Percentiles rank a stretch among this genome's conserved stretches.
phyloP scores from a whole-genome alignment of 1,284 basidiomycete species.

The Fomitopsis palustris region DNA sequence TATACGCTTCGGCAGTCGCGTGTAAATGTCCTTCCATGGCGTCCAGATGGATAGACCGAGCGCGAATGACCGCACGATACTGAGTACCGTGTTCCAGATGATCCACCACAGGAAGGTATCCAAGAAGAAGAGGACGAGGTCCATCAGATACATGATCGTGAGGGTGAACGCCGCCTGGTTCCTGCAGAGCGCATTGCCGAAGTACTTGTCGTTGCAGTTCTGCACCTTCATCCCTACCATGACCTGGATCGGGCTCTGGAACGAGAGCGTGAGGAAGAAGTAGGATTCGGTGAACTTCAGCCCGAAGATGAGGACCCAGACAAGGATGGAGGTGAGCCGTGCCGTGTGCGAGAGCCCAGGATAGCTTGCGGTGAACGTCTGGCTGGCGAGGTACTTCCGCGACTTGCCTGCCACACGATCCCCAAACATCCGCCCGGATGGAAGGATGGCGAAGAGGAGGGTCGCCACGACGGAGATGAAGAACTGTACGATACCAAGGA shows the following conservation, averaged over 20 bases:
- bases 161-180: constrained; percentile 92
- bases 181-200: constrained; percentile 76
- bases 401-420: constrained; percentile 92
- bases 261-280: constrained; percentile 93
- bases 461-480: constrained; percentile 83
- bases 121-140: constrained; percentile 91
- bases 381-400: constrained; percentile 91
- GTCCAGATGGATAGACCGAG: constrained; percentile 96
- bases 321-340: constrained; percentile 69
- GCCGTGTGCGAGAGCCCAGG: constrained; percentile 59
- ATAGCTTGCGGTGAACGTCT: constrained; percentile 95
- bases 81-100: constrained; percentile 96
- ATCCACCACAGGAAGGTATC: constrained; percentile 98
- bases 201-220: constrained; percentile 80
- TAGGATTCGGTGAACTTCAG: constrained; percentile 96
- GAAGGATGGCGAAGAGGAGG: constrained; percentile 81
- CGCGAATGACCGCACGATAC: constrained; percentile 85
- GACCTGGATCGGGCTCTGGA: constrained; percentile 84
- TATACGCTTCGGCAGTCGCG: constrained; percentile 89
- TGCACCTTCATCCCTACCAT: constrained; percentile 95
- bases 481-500: constrained; percentile 91
- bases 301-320: constrained; percentile 90
- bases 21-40: constrained; percentile 94
- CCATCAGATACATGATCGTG: constrained; percentile 96
- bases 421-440: constrained; percentile 93